Base-by-base conservation (phyloP, 1,284 basidiomycete species). In the Cryptococcus sp. region DNA sequence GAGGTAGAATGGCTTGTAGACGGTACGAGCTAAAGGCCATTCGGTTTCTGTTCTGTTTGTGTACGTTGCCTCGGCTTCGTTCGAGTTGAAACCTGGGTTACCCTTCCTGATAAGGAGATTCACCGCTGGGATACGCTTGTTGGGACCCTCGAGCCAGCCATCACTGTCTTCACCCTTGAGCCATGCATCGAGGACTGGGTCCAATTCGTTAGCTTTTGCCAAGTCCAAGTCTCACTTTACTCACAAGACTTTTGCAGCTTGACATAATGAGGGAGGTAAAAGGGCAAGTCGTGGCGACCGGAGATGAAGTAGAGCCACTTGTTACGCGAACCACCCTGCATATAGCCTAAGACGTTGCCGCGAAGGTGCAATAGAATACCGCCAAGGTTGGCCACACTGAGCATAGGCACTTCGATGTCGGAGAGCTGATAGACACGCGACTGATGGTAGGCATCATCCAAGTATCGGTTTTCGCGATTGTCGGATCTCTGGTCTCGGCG, bases 261-360 rank as follows among this genome's bases (percentile, higher is more conserved):
- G 45, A 72, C 69, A 39, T 62, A 67, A 44, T 74, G 67, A 0
- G 67, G 59, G 8, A 74, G 61, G 61, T 72, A 77, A 63, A 76
- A 75, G 6, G 75, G 74, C 1, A 75, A 47, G 54, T 76, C 75
- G 57, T 77, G 74, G 15, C 74, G 58, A 8, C 75, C 75, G 3
- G 68, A 66, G 46, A 74, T 73, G 56, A 74, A 68, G 54, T 64
- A 70, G 10, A 77, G 67, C 74, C 74, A 77, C 59, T 77, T 77
- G 60, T 73, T 63, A 54, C 60, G 64, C 6, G 69, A 67, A 1
- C 65, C 67, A 1, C 69, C 74, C 26, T 70, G 67, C 19, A 70
- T 39, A 56, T 75, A 77, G 15, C 72, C 74, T 3, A 72, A 50
- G 5, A 76, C 68, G 56, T 76, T 76, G 25, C 74, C 74, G 13